Base-by-base conservation (phyloP, 208 protist genomes). In the Leishmania guyanensis region DNA sequence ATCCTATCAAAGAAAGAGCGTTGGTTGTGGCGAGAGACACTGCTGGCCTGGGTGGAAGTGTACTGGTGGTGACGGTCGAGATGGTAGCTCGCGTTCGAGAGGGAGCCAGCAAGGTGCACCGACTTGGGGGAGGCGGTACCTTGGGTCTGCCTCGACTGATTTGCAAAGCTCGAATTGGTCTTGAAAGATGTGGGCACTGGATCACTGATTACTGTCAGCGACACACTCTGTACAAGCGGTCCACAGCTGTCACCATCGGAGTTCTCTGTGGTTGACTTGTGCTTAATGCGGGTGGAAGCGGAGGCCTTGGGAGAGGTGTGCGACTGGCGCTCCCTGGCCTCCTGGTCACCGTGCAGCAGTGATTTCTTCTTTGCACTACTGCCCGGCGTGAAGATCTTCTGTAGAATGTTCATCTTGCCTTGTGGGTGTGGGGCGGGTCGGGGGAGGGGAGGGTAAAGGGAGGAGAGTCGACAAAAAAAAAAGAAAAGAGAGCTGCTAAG, bases 171-270 rank as follows among this genome's bases (percentile, higher is more conserved):
- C 43, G 82, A 20, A 48, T 79, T 82, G 0, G 77, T 85, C 80
- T 88, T 86, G 78, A 91, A 91, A 20, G 84, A 88, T 0, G 62
- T 77, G 2, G 88, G 88, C 48, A 91, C 83, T 17, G 88, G 88
- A 46, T 91, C 88, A 50, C 82, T 81, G 70, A 80, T 84, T n/a
- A 91, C 26, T 29, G 80, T 87, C 39, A 65, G 72, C 62, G 79
- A 86, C 8, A 86, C 69, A 71, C 77, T 87, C 33, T 36, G 65
- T 29, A 46, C 39, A 26, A 84, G 68, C 0, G 68, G 16, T 16
- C 22, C 76, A n/a, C 3, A 43, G 8, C 26, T 33, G 53, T 87
- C 68, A 1, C 82, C 81, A 17, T 79, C 80, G 22, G 80, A 78
- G 60, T 60, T 60, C 43, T 79, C 83, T 58, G 68, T 68, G 66